Evolutionary conservation across 805 yeast genomes (phyloP).

Genomic region (Metschnikowia sp.): DNA sequence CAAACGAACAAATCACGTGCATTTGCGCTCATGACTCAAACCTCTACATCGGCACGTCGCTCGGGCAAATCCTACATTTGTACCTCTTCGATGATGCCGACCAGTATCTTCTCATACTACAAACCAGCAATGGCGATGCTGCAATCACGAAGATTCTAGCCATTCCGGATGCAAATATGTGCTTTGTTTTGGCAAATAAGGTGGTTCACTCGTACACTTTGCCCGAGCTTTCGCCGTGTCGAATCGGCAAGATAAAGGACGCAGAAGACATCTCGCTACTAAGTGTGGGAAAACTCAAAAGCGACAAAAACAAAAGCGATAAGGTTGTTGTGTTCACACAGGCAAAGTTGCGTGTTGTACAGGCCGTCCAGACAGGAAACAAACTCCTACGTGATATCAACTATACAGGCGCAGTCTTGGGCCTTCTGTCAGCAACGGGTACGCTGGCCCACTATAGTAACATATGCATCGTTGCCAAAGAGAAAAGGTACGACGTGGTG

Average conservation of each 20-base stretch:
- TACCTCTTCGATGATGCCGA: conserved; percentile 39
- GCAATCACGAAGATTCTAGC: conserved; percentile 25
- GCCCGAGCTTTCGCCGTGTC: conserved; percentile 39
- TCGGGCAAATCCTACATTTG: conserved; percentile 36
- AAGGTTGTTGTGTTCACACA: conserved; percentile 31
- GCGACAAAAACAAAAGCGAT: conserved; percentile 15
- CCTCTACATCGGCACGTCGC: conserved; percentile 36
- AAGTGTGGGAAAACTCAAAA: conserved; percentile 11
- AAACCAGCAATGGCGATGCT: conserved; percentile 5
- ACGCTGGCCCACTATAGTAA: conserved; percentile 28
- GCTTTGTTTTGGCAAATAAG: conserved; percentile 26
- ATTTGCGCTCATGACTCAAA: conserved; percentile 27
- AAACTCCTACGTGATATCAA: conserved; percentile 33
- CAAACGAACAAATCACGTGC: conserved; percentile 14
- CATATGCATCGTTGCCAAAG: conserved; percentile 32
- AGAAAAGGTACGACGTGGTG: conserved; percentile 32
- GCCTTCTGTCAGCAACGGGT: conserved; percentile 26
- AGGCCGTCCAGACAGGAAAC: conserved; percentile 23
- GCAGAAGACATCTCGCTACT: conserved; percentile 31
- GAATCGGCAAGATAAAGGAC: conserved; percentile 35
- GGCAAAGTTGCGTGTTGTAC: conserved; percentile 30
- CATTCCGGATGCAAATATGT: conserved; percentile 24
- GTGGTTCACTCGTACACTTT: conserved; percentile 26
- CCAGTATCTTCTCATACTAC: conserved; percentile 29
- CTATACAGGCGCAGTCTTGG: conserved; percentile 26